Percentiles rank a stretch among this genome's conserved stretches.
These are phyloP conservation scores for Lactarius deliciosus DNA, from an alignment of 768 basidiomycete species.

Conservation along the genomic window DNA sequence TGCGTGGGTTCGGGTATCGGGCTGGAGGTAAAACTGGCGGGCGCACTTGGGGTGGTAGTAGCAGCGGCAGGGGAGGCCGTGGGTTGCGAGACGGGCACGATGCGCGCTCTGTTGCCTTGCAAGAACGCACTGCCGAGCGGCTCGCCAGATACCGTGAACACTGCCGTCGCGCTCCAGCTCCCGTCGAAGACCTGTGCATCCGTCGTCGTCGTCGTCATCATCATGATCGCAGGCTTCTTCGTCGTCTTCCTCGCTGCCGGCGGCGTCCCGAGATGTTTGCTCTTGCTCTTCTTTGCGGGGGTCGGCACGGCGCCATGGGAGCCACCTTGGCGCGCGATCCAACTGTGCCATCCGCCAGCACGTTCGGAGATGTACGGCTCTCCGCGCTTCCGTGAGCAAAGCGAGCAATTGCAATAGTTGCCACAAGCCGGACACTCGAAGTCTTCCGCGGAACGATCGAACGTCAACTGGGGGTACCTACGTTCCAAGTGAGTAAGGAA, in stretches of 20 bases:
- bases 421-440: too few relatives aligned
- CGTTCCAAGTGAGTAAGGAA: too few relatives aligned
- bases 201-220: not conserved
- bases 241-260: not conserved
- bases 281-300: too few relatives aligned
- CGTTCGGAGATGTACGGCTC: too few relatives aligned
- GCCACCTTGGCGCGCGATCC: too few relatives aligned
- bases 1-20: not conserved
- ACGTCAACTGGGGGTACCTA: too few relatives aligned
- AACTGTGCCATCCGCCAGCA: too few relatives aligned
- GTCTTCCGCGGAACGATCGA: too few relatives aligned
- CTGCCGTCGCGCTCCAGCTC: not conserved
- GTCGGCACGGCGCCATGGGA: too few relatives aligned
- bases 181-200: not conserved
- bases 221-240: not conserved
- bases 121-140: not conserved
- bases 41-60: not conserved
- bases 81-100: not conserved
- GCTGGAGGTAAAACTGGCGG: too few relatives aligned
- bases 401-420: too few relatives aligned
- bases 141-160: conserved; percentile 6
- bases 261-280: not conserved
- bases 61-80: not conserved
- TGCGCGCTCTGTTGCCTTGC: not conserved
- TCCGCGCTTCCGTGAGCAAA: too few relatives aligned